Evolutionary conservation across 1,139 yeast species (phyloP).

Genomic region (Taphrina betulina): DNA sequence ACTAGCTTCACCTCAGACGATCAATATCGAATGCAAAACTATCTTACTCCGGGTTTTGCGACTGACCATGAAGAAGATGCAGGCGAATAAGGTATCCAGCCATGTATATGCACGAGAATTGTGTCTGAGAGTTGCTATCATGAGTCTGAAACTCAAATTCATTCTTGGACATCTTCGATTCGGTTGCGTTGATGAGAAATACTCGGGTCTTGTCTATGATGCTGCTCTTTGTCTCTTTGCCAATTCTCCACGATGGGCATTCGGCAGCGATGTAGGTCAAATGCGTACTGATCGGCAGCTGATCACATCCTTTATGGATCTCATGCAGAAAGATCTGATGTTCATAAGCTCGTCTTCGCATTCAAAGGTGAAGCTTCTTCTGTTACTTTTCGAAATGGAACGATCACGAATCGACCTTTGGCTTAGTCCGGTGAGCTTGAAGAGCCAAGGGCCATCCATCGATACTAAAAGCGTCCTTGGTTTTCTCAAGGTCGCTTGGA

Average conservation of each 20-base stretch:
- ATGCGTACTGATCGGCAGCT: conserved; percentile 58
- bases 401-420: conserved; percentile 70
- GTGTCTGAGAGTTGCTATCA: conserved; percentile 70
- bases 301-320: conserved; percentile 39
- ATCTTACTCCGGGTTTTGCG: conserved; percentile 8
- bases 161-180: neutral
- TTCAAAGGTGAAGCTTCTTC: conserved; percentile 53
- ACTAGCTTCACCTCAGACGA: conserved; percentile 58
- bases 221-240: conserved; percentile 81
- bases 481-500: conserved; percentile 56
- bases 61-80: conserved; percentile 13
- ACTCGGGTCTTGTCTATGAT: conserved; percentile 39
- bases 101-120: conserved; percentile 79
- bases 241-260: conserved; percentile 66
- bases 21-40: conserved; percentile 11
- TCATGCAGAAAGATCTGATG: neutral
- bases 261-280: conserved; percentile 80
- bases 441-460: conserved; percentile 33
- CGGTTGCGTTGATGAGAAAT: too few species aligned
- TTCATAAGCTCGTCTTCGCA: neutral
- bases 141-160: conserved; percentile 55
- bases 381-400: conserved; percentile 73
- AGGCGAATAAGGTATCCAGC: conserved; percentile 47
- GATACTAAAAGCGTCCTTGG: conserved; percentile 39
- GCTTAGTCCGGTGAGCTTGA: conserved; percentile 57